Base-by-base conservation (phyloP, 768 basidiomycete species). In the Xerocomellus intermedius region DNA sequence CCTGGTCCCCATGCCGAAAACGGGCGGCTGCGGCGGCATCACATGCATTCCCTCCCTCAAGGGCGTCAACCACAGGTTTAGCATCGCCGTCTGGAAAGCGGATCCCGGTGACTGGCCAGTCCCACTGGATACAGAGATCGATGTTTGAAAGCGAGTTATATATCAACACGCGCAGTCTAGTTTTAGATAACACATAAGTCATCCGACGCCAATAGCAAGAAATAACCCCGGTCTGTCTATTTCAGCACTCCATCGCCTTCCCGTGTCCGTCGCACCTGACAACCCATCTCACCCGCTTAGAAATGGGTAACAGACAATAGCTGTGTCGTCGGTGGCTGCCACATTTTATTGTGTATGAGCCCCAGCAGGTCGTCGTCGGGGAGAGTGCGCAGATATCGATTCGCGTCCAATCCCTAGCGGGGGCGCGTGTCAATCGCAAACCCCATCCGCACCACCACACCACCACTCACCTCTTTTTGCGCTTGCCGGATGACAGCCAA, bases 21-120 rank as follows among this genome's bases (percentile, higher is more conserved):
- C 92, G 0, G 96, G 97, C 26, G 96, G 95, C 0, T 94, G 92
- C 56, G 92, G 94, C 13, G 82, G 91, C 30, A 66, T 78, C 13
- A 79, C 82, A 13, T 91, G 87, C 58, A 76, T 98, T 1, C 91
- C 95, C 22, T 80, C 81, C 32, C 79, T 96, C 57, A 84, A 86
- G 51, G 90, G 90, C 2, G 83, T 98, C 30, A 99, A 99, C 61
- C 96, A 99, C 68, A 79, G 92, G 30, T 98, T 87, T 58, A 77
- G 77, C 14, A 86, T 95, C 33, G 83, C 77, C 58, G 72, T 76
- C 47, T 97, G 91, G 91, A 83, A 76, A 50, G 52, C 50, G 1
- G 68, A 46, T 16, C 14, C 16, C 2, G 17, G 28, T 1, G 55
- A 38, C 17, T 52, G 60, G 54, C 56, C 58, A 6, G 17, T 12